Conservation (phyloP, 2,329 filamentous ascomycete genomes). For the Botrytis squamosa region DNA sequence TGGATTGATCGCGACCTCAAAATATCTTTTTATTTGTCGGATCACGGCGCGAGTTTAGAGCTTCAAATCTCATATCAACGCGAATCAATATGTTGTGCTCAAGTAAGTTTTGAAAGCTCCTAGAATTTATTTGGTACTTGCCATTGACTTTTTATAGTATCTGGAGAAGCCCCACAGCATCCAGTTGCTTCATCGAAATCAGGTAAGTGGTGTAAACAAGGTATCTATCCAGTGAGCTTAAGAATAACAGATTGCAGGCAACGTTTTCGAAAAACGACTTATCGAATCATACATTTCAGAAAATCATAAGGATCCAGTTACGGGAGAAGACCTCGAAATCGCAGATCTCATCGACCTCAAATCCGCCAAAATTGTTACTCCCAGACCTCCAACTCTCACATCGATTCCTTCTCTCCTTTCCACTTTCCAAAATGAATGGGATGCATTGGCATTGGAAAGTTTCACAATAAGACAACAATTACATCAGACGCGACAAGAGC, state of each 20-base stretch:
- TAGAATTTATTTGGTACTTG: slow-evolving; percentile 24
- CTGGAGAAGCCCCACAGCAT: slow-evolving; percentile 91
- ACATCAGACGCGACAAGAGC: slow-evolving; percentile 85
- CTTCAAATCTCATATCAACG: slow-evolving; percentile 26
- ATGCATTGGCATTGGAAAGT: slow-evolving; percentile 85
- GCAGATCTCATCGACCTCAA: slow-evolving; percentile 90
- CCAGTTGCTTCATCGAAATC: slow-evolving; percentile 95
- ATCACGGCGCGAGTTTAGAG: slow-evolving; percentile 31
- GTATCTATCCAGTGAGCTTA: slow-evolving; percentile 23
- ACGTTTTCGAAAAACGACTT: slow-evolving; percentile 90
- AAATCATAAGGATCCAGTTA: slow-evolving; percentile 88
- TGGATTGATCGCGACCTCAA: slow-evolving; percentile 21
- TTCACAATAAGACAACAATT: slow-evolving; percentile 90
- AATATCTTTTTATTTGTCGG: slow-evolving; percentile 21
- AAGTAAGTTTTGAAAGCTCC: slow-evolving; percentile 50
- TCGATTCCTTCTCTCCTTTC: slow-evolving; percentile 93
- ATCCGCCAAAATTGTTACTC: slow-evolving; percentile 77
- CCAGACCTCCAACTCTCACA: slow-evolving; percentile 87
- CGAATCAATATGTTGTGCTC: slow-evolving; percentile 59
- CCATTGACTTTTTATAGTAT: slow-evolving; percentile 59
- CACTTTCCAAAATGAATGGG: slow-evolving; percentile 98
- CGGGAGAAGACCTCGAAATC: slow-evolving; percentile 75
- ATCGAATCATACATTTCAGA: slow-evolving; percentile 94
- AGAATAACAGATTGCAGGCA: slow-evolving; percentile 52
- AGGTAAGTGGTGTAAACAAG: slow-evolving; percentile 54